Conservation (phyloP, 2,329 filamentous ascomycete species). For the Talaromyces sp. region DNA sequence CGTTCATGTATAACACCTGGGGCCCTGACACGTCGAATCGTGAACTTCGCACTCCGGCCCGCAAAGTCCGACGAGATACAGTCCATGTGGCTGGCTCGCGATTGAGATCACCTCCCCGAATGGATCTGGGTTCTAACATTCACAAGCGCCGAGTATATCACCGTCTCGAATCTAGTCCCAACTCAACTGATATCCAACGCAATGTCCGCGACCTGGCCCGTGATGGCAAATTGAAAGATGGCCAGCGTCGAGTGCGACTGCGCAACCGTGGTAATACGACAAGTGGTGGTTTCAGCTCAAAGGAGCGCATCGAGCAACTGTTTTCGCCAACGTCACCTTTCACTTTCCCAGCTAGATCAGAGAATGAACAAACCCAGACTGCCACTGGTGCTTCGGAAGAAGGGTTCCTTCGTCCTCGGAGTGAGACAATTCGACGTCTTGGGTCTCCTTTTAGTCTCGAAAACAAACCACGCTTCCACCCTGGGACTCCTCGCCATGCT, state of each 20-base stretch:
- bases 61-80: conserved; percentile 35
- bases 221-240: conserved; percentile 37
- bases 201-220: conserved; percentile 32
- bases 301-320: conserved; percentile 48
- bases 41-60: conserved; percentile 21
- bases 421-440: conserved; percentile 40
- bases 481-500: conserved; percentile 33
- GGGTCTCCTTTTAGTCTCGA: conserved; percentile 45
- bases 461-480: conserved; percentile 26
- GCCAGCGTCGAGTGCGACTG: conserved; percentile 54
- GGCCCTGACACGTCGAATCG: conserved; percentile 37
- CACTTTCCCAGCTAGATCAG: conserved; percentile 34
- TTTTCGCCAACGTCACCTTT: conserved; percentile 35
- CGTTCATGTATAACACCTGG: conserved; percentile 48
- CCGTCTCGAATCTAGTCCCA: conserved; percentile 46
- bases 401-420: conserved; percentile 27
- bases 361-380: conserved; percentile 20
- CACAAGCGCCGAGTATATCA: conserved; percentile 56
- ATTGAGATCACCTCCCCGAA: conserved; percentile 49
- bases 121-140: conserved; percentile 50
- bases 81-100: conserved; percentile 41
- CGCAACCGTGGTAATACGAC: conserved; percentile 59
- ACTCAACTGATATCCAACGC: conserved; percentile 30
- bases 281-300: conserved; percentile 47
- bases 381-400: conserved; percentile 19